Percentiles rank a stretch among this genome's conserved stretches.
Evolutionary conservation across 2,329 filamentous ascomycete species (phyloP).

Genomic region (Pseudocercospora vitis): DNA sequence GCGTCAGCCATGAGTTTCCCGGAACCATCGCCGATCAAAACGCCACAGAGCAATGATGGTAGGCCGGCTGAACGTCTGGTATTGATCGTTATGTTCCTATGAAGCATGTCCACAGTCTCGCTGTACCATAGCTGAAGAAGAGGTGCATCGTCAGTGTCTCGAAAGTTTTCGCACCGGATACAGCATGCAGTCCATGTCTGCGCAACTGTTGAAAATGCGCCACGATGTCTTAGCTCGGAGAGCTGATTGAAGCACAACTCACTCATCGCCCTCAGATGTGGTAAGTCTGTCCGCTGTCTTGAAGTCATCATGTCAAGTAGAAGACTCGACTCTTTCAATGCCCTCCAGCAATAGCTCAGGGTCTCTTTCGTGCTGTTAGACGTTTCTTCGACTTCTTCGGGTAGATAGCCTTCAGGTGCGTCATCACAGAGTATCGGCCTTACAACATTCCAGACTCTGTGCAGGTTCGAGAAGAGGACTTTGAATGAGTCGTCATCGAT

Average conservation of each 20-base stretch:
- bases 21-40: slow-evolving; percentile 66
- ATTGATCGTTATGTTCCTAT: slow-evolving; percentile 71
- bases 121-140: slow-evolving; percentile 69
- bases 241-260: slow-evolving; percentile 78
- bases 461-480: background rate
- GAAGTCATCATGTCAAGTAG: slow-evolving; percentile 27
- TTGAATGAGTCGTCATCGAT: slow-evolving; percentile 6
- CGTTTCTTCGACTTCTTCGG: slow-evolving; percentile 71
- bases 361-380: slow-evolving; percentile 82
- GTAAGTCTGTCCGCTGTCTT: background rate
- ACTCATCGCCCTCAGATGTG: slow-evolving; percentile 13
- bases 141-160: slow-evolving; percentile 43
- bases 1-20: slow-evolving; percentile 61
- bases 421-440: slow-evolving; percentile 82
- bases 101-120: slow-evolving; percentile 30
- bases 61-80: slow-evolving; percentile 91
- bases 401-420: slow-evolving; percentile 85
- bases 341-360: slow-evolving; percentile 91
- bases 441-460: slow-evolving; percentile 71
- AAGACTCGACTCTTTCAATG: slow-evolving; percentile 89
- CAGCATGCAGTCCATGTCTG: slow-evolving; percentile 84
- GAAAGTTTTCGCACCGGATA: slow-evolving; percentile 58
- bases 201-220: slow-evolving; percentile 90
- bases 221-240: slow-evolving; percentile 78
- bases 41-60: slow-evolving; percentile 79